phyloP scores from a whole-genome alignment of 2,329 filamentous ascomycete species.

The Exophiala alcalophila region DNA sequence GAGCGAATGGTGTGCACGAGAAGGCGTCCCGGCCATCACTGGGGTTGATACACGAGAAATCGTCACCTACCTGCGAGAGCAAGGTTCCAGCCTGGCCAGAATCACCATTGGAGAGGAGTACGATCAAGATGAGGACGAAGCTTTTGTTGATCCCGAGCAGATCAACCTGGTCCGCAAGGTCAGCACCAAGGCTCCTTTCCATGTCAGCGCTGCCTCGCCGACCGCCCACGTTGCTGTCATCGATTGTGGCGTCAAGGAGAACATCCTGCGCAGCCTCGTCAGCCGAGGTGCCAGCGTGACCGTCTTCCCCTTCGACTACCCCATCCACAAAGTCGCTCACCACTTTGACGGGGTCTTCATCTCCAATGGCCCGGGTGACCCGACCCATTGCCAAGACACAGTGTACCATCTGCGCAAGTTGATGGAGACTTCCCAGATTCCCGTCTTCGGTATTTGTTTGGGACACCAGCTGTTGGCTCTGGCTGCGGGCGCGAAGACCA shows the following conservation, averaged over 20 bases:
- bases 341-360: slow-evolving; percentile 99
- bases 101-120: slow-evolving; percentile 97
- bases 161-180: slow-evolving; percentile 96
- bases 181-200: slow-evolving; percentile 96
- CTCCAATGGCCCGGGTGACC: slow-evolving; percentile 96
- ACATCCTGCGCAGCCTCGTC: slow-evolving; percentile 93
- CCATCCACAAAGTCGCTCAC: slow-evolving; percentile 95
- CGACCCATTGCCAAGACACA: slow-evolving; percentile 91
- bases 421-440: slow-evolving; percentile 86
- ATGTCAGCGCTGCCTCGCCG: slow-evolving; percentile 79
- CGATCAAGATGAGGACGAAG: slow-evolving; percentile 95
- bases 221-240: slow-evolving; percentile 89
- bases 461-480: slow-evolving; percentile 94
- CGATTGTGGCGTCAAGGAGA: slow-evolving; percentile 99
- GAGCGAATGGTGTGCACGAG: slow-evolving; percentile 89
- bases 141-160: slow-evolving; percentile 89
- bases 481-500: slow-evolving; percentile 80
- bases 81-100: slow-evolving; percentile 90
- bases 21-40: slow-evolving; percentile 93
- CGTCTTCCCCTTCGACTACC: slow-evolving; percentile 93
- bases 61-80: slow-evolving; percentile 91
- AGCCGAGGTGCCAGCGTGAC: slow-evolving; percentile 88
- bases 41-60: slow-evolving; percentile 96
- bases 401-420: slow-evolving; percentile 87
- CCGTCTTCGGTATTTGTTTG: slow-evolving; percentile 96